Percentiles rank a stretch among this genome's conserved stretches.
Conservation (phyloP, 163 green algal genomes). For the Chlamydomonas reinhardtii region DNA sequence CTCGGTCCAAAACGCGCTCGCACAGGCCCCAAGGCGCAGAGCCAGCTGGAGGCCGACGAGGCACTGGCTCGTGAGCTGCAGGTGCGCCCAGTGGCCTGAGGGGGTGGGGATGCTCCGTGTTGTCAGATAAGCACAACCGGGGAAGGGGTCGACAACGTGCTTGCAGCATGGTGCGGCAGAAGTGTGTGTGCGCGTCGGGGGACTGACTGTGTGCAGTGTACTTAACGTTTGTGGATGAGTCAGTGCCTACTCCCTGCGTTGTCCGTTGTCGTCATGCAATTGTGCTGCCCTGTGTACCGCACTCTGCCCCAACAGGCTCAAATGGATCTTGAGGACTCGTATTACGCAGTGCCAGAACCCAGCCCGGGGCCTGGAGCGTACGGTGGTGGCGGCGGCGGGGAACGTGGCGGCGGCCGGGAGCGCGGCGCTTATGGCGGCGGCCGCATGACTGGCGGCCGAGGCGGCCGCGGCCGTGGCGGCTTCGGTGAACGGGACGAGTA, state of each 20-base stretch:
- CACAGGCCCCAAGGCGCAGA: slow-evolving; percentile 11
- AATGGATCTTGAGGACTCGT: slow-evolving; percentile 35
- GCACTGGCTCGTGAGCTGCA: slow-evolving; percentile 35
- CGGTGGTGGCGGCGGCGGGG: not conserved
- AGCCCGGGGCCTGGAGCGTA: not conserved
- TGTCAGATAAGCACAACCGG: no score
- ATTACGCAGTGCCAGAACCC: not conserved
- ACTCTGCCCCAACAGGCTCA: not conserved
- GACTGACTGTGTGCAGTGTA: no score
- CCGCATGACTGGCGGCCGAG: not conserved
- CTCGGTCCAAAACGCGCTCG: no score
- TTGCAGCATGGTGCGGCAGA: no score
- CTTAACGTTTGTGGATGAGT: no score
- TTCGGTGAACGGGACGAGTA: not conserved
- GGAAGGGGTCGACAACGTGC: no score
- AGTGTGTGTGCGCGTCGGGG: no score
- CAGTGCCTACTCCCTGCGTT: no score
- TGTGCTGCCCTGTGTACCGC: no score
- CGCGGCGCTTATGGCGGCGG: not conserved
- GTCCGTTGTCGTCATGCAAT: no score
- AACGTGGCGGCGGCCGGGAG: not conserved
- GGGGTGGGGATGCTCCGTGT: no score
- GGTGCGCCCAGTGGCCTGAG: not conserved
- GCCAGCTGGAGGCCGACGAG: slow-evolving; percentile 39
- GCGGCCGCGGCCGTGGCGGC: not conserved